phyloP scores from a whole-genome alignment of 2,329 filamentous ascomycete species.

The Bipolaris victoriae region DNA sequence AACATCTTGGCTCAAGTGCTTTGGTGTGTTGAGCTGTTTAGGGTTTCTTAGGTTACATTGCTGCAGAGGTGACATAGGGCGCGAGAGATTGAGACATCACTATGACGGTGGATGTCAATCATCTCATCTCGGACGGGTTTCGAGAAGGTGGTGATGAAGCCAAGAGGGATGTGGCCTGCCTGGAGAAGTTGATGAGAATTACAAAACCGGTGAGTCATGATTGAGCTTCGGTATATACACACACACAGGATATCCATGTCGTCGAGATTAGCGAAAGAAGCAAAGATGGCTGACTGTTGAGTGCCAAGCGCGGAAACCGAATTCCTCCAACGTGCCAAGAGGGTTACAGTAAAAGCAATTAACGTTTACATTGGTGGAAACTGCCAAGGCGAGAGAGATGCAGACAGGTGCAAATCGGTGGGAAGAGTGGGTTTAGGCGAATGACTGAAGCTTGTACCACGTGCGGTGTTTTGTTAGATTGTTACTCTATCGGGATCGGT shows the following conservation, averaged over 20 bases:
- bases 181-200: not conserved
- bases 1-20: not conserved
- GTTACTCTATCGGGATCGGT: not conserved
- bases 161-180: too few species aligned
- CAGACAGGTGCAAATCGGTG: not conserved
- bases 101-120: not conserved
- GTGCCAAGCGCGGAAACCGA: conserved; percentile 34
- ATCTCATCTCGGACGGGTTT: not conserved
- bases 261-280: conserved; percentile 10
- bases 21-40: not conserved
- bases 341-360: conserved; percentile 11
- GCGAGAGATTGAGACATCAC: not conserved
- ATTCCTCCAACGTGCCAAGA: conserved; percentile 29
- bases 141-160: not conserved
- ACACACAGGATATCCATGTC: conserved; percentile 5
- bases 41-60: not conserved
- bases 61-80: not conserved
- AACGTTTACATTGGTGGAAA: conserved; percentile 8
- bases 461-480: not conserved
- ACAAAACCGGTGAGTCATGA: not conserved
- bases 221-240: not conserved
- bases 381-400: conserved; percentile 20
- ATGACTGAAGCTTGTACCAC: conserved; percentile 1
- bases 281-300: conserved; percentile 5
- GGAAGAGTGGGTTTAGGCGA: conserved; percentile 4